Evolutionary conservation across 2,329 filamentous ascomycete species (phyloP), one percentile per base, ranked within the genome.

Genomic region (Arthroderma sp.): DNA sequence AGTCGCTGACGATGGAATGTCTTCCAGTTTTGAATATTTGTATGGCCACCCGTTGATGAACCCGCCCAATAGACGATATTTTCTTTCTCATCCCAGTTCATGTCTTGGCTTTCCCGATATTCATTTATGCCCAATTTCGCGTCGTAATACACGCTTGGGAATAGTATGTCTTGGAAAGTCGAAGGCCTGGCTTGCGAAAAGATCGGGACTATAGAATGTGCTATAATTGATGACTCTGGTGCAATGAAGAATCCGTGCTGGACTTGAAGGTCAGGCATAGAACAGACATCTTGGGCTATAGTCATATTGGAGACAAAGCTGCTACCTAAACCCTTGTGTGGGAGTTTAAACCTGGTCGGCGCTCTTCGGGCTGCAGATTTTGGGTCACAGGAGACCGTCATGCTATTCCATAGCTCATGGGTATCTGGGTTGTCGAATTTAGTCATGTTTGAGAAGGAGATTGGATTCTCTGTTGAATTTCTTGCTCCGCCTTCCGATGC

Each of bases 61-160:
- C 80, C 80, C 0, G 75, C 73, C 81, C 80, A 83, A 64, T 82
- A 82, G 0, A 82, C 61, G 1, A 71, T 73, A 35, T 76, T 73
- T 0, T 61, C 61, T 62, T 83, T 83, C 3, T 68, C 43, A 0
- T 75, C 65, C 79, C 79, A 83, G 0, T 67, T 62, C 0, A 73
- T 44, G 57, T 81, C 79, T 1, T 68, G 51, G 0, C 59, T 25
- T 0, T 67, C 63, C 6, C 74, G 65, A 61, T 81, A 81, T 2
- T 62, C 59, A 74, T 21, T 71, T 68, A 0, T 64, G 19, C 56
- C 75, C 15, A 54, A 19, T n/a, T 47, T 55, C 69, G 25, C 63
- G 60, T 6, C 62, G 58, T 81, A 81, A 0, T 74, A 73, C 0
- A 78, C 71, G 47, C 74, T 76, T 0, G 80, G 80, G 17, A 75